Evolutionary conservation across 345 rosid genomes (phyloP).

Genomic region (Moricandia arvensis): DNA sequence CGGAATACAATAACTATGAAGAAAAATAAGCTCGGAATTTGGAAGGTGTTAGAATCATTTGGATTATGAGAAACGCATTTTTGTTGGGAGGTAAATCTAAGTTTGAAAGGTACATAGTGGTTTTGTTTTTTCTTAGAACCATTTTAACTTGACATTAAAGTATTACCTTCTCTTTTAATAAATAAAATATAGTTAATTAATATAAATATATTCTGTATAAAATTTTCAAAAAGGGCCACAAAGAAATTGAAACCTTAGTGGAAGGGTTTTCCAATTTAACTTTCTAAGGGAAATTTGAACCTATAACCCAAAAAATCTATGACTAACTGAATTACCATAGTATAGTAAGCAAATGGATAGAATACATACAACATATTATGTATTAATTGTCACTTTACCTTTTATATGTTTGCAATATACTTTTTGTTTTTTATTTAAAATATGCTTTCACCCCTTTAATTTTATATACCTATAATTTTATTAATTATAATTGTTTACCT

Average conservation of each 20-base stretch:
- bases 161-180: not conserved
- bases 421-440: too few species aligned
- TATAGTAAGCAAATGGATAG: too few species aligned
- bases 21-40: not conserved
- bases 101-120: not conserved
- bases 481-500: too few species aligned
- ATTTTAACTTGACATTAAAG: not conserved
- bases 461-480: too few species aligned
- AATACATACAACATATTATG: too few species aligned
- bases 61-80: not conserved
- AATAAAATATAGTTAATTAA: not conserved
- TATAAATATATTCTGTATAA: not conserved
- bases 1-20: not conserved
- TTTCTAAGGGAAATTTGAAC: not conserved
- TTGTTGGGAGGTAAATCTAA: not conserved
- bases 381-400: too few species aligned
- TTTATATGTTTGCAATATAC: too few species aligned
- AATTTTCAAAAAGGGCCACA: not conserved
- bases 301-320: too few species aligned
- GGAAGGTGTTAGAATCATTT: not conserved
- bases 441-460: too few species aligned
- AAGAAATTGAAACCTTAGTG: not conserved
- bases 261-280: not conserved
- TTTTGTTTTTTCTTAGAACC: not conserved
- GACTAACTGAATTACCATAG: too few species aligned